phyloP scores from a whole-genome alignment of 345 rosid species.

The Microcos paniculata region DNA sequence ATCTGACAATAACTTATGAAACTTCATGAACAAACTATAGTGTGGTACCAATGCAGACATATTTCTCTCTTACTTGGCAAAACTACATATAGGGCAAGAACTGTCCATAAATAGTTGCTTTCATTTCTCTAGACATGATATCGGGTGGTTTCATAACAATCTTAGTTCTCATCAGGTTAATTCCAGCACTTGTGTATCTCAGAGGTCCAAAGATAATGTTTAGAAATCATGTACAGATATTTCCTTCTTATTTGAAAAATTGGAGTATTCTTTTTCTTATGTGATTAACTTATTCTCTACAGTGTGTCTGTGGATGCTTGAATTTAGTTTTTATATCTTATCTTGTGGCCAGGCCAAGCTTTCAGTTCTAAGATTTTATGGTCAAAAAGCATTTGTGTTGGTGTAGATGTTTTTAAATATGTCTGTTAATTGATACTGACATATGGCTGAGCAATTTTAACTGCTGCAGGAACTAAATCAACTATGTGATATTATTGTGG shows the following conservation, averaged over 20 bases:
- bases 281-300: background rate
- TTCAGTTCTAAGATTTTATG: background rate
- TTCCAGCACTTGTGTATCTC: background rate
- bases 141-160: background rate
- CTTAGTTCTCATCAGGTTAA: background rate
- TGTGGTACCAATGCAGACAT: background rate
- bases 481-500: constrained; percentile 76
- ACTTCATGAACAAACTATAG: background rate
- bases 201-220: background rate
- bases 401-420: constrained; percentile 1
- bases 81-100: too few species aligned
- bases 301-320: background rate
- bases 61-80: background rate
- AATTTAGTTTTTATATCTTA: background rate
- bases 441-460: background rate
- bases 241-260: background rate
- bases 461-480: constrained; percentile 80
- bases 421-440: constrained; percentile 7
- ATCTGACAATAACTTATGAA: background rate
- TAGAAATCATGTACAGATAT: background rate
- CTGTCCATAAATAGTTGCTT: background rate
- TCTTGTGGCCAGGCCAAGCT: background rate
- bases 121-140: background rate
- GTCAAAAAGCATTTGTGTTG: background rate
- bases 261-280: background rate